Percentiles rank a stretch among this genome's conserved stretches.
Evolutionary conservation across 2,329 filamentous ascomycete species (phyloP).

Genomic region (Keithomyces neogunnii): DNA sequence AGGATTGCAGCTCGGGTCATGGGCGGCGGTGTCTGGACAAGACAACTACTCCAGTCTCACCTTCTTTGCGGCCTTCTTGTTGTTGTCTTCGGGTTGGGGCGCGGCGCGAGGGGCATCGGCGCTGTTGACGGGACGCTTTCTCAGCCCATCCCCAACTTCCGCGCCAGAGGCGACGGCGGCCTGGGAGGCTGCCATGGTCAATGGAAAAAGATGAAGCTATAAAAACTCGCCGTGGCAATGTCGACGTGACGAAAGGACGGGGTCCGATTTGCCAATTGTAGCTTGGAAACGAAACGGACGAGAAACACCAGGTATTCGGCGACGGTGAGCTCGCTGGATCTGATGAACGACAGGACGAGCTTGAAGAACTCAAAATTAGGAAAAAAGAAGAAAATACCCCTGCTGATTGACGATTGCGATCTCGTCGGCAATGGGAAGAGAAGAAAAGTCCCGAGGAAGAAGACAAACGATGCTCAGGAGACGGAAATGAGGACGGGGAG

Average conservation of each 20-base stretch:
- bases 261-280: constrained; percentile 2
- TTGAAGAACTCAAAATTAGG: constrained; percentile 19
- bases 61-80: constrained; percentile 45
- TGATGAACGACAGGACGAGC: constrained; percentile 27
- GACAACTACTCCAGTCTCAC: constrained; percentile 21
- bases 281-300: constrained; percentile 7
- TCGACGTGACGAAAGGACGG: constrained; percentile 5
- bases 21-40: neutral
- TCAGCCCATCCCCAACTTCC: constrained; percentile 47
- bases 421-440: constrained; percentile 18
- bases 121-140: constrained; percentile 41
- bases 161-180: constrained; percentile 51
- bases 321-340: neutral
- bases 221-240: neutral
- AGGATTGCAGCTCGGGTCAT: constrained; percentile 1
- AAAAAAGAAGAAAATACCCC: constrained; percentile 10
- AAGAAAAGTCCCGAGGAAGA: constrained; percentile 9
- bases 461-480: constrained; percentile 13
- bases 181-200: constrained; percentile 45
- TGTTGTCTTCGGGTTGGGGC: constrained; percentile 48
- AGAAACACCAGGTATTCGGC: constrained; percentile 9
- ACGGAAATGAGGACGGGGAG: constrained; percentile 14
- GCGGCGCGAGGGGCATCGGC: constrained; percentile 25
- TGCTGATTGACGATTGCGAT: constrained; percentile 12
- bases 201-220: constrained; percentile 5